Conservation (phyloP, 2,329 filamentous ascomycete genomes). For the Zymoseptoria pseudotritici region DNA sequence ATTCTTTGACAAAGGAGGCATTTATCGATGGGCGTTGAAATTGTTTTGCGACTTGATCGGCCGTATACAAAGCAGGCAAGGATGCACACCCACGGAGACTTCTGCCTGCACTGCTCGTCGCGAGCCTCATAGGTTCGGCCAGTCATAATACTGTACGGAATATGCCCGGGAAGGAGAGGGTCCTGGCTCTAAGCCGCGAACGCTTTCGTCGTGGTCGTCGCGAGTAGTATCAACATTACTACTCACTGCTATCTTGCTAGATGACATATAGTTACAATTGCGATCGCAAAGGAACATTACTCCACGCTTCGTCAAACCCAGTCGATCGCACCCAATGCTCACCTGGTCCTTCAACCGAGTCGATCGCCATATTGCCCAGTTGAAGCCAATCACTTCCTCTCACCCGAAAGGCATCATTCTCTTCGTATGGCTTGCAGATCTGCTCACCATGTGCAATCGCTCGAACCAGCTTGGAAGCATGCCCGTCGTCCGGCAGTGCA, state of each 20-base stretch:
- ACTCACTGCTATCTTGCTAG: not conserved
- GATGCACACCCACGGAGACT: too few species aligned
- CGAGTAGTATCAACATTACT: too few species aligned
- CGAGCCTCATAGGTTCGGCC: too few species aligned
- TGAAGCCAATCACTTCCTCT: constrained; percentile 53
- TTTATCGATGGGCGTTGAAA: too few species aligned
- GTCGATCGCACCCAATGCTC: constrained; percentile 53
- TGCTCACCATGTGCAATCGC: constrained; percentile 59
- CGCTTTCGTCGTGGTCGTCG: too few species aligned
- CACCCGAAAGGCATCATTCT: constrained; percentile 43
- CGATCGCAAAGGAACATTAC: constrained; percentile 28
- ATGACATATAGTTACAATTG: constrained; percentile 11
- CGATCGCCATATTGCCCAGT: constrained; percentile 54
- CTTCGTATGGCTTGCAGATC: constrained; percentile 41
- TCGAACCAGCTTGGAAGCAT: constrained; percentile 67
- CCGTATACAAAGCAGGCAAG: too few species aligned
- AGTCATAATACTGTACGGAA: too few species aligned
- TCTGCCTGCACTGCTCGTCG: too few species aligned
- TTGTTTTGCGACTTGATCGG: too few species aligned
- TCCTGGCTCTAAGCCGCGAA: too few species aligned
- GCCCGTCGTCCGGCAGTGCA: constrained; percentile 63
- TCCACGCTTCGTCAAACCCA: constrained; percentile 62
- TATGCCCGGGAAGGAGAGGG: too few species aligned
- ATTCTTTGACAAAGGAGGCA: too few species aligned
- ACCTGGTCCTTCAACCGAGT: constrained; percentile 50